Base-by-base conservation (phyloP, 306 rosid species). In the Sechiopsis laciniata region DNA sequence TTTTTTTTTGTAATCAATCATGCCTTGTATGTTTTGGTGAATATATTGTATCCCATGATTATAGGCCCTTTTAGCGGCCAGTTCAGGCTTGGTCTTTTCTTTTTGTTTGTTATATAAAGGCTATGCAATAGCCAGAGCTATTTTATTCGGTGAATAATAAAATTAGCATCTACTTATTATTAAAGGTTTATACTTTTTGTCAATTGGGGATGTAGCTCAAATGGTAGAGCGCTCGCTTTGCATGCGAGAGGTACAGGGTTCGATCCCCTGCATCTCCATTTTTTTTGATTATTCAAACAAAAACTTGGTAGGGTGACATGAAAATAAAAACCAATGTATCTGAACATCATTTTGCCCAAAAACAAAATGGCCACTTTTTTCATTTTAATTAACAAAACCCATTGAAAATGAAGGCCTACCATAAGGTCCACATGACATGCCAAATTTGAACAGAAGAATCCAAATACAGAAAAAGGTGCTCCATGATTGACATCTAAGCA, bases 151-250 rank as follows among this genome's bases (percentile, higher is more conserved):
- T 10, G 53, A 11, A 48, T 48, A 3, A 37, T 37, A 5, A 37
- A 2, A 37, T 6, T 37, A 37, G 6, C 1, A 7, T 37, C 8
- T 37, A 37, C 45, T 37, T 45, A 9, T 45, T 9, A 45, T 45
- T 0, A 8, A 2, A 9, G 10, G 2, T 45, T 45, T 45, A 10
- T 10, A 0, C 0, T 0, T 1, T 2, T 2, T 45, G 0, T 45
- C 12, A 19, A 7, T 2, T 0, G 84, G 94, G 96, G 90, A 87
- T 89, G 94, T 89, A 91, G 96, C 95, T 91, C 97, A 89, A 94
- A 86, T 91, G 92, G 96, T 91, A 89, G 91, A 89, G 96, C 89
- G 92, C 89, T 89, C 85, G 92, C 90, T 88, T 92, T 48, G 52
- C 52, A 48, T 48, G 52, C 15, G 15, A 48, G 52, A 48, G 52